Evolutionary conservation across 2,329 filamentous ascomycete genomes (phyloP).

Genomic region (Sordariomycetes sp.): DNA sequence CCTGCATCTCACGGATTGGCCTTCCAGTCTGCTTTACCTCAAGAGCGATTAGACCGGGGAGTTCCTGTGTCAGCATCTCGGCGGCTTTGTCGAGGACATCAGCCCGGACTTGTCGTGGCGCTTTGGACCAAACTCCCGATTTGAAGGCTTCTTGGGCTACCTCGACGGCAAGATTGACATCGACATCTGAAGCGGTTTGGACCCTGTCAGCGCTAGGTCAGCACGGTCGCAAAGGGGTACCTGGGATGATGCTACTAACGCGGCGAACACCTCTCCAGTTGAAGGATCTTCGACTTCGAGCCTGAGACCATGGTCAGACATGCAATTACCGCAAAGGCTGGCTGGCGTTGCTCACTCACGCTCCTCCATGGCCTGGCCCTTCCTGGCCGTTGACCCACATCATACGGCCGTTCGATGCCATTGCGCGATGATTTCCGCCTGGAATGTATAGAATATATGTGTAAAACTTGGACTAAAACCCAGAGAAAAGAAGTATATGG

Average conservation of each 20-base stretch:
- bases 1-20: slow-evolving; percentile 59
- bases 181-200: slow-evolving; percentile 1
- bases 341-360: too few relatives aligned
- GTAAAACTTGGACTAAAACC: too few relatives aligned
- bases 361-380: too few relatives aligned
- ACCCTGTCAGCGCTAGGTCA: neutral
- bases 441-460: too few relatives aligned
- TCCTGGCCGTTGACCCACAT: too few relatives aligned
- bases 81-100: slow-evolving; percentile 54
- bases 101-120: slow-evolving; percentile 47
- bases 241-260: neutral
- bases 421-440: too few relatives aligned
- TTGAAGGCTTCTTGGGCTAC: slow-evolving; percentile 21
- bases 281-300: too few relatives aligned
- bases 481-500: too few relatives aligned
- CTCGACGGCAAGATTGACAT: neutral
- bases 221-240: neutral
- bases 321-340: too few relatives aligned
- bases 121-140: slow-evolving; percentile 55
- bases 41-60: slow-evolving; percentile 49
- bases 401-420: too few relatives aligned
- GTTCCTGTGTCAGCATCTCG: slow-evolving; percentile 36
- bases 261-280: too few relatives aligned
- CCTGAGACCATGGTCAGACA: too few relatives aligned
- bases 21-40: slow-evolving; percentile 63